Evolutionary conservation across 2,329 filamentous ascomycete genomes (phyloP), one percentile per base, ranked within the genome.

Genomic region (Ascosphaera apis): DNA sequence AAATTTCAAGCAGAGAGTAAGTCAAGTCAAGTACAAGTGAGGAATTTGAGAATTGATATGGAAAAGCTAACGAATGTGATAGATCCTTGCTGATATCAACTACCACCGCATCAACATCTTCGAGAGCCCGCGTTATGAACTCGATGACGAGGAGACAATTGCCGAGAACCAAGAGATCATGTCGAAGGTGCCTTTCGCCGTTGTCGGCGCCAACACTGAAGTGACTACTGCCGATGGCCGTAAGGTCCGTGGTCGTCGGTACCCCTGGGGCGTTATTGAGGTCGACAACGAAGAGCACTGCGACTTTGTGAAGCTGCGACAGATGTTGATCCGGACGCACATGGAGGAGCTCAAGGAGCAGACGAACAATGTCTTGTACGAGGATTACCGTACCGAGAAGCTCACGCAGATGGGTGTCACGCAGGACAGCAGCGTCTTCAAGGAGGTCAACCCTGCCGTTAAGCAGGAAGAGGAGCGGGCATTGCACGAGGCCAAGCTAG

Each of bases 321-420:
- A 98, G 63, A 98, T 98, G 88, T 74, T 98, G 47, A 95, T 98
- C 65, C 80, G 88, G 58, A 98, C 88, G 39, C 88, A 98, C 70
- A 98, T 98, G 88, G 88, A 98, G 59, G 88, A 98, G 65, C 82
- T 98, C 66, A 98, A 98, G 76, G 88, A 98, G 67, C 82, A 98
- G 67, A 98, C 88, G 60, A 98, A 95, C 75, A 98, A 98, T 66
- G 72, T 69, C 46, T 67, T 98, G 50, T 98, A 98, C 66, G 88
- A 98, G 69, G 95, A 95, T 71, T 98, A 98, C 76, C 78, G 88
- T 62, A 93, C 86, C 53, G 88, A 95, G 65, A 98, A 98, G 74
- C 81, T 98, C 52, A 84, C 86, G 48, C 76, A 77, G 49, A 95
- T 98, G 86, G 88, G 88, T 57, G 86, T 98, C 48, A 84, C 86